Evolutionary conservation across 78 protist genomes (phyloP).

Genomic region (Polysphondylium violaceum): DNA sequence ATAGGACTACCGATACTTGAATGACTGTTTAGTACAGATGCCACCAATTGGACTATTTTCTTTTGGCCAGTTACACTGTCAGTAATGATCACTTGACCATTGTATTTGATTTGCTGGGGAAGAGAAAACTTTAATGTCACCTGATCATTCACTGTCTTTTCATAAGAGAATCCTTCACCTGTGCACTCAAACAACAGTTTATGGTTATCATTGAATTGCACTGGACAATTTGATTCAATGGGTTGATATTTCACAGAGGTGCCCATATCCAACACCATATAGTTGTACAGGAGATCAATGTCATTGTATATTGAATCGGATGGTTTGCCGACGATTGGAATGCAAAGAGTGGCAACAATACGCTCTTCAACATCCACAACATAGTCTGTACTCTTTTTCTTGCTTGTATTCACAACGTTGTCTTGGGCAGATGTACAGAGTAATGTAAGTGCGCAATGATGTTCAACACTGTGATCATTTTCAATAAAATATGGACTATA

Average conservation of each 20-base stretch:
- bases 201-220: background rate
- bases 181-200: background rate
- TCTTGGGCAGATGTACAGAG: background rate
- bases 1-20: background rate
- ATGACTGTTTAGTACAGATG: conserved; percentile 7
- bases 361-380: background rate
- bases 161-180: conserved; percentile 39
- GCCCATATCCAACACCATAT: conserved; percentile 53
- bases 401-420: background rate
- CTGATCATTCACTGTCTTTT: conserved; percentile 1
- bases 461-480: background rate
- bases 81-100: background rate
- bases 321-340: conserved; percentile 4
- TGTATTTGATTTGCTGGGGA: background rate
- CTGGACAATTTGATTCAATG: background rate
- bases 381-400: too few relatives aligned
- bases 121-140: background rate
- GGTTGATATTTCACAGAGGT: background rate
- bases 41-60: conserved; percentile 22
- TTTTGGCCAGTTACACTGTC: background rate
- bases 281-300: conserved; percentile 4
- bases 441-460: background rate
- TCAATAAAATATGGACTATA: too few relatives aligned
- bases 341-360: background rate
- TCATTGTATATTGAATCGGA: background rate